Conservation (phyloP, 495 filamentous ascomycete genomes). For the Massariosphaeria phaeospora region DNA sequence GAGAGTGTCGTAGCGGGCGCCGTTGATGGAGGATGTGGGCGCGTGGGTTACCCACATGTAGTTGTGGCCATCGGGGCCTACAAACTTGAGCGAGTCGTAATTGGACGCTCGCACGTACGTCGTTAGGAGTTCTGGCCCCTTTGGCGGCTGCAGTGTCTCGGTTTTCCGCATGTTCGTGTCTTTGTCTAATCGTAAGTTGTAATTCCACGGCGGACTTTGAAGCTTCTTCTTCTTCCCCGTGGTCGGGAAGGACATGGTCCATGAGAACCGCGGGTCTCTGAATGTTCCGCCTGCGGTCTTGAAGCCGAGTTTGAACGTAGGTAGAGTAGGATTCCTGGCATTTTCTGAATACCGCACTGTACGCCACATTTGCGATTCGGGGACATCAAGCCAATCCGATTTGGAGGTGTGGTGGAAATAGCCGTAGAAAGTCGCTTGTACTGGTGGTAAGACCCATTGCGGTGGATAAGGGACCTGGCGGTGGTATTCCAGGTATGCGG, state of each 20-base stretch:
- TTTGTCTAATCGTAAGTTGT: conserved; percentile 12
- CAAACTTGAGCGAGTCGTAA: conserved; percentile 22
- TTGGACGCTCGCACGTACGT: conserved; percentile 11
- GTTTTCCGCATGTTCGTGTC: neutral
- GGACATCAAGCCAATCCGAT: conserved; percentile 15
- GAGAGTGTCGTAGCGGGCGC: conserved; percentile 12
- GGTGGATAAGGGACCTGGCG: conserved; percentile 23
- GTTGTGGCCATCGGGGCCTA: conserved; percentile 6
- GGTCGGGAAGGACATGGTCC: conserved; percentile 14
- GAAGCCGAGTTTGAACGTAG: conserved; percentile 5
- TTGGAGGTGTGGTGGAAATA: conserved; percentile 1
- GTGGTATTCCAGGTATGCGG: conserved; percentile 17
- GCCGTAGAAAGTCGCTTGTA: conserved; percentile 9
- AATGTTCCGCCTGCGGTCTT: conserved; percentile 16
- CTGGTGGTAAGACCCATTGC: conserved; percentile 20
- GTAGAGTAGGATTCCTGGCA: neutral
- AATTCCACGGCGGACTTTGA: conserved; percentile 11
- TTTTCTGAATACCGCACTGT: neutral
- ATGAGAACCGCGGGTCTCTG: conserved; percentile 7
- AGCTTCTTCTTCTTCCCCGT: neutral
- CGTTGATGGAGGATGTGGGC: conserved; percentile 9
- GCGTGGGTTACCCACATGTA: conserved; percentile 19
- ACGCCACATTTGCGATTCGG: conserved; percentile 5
- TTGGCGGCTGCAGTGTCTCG: conserved; percentile 12
- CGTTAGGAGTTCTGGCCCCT: neutral